These are phyloP conservation scores for Simmondsia chinensis DNA, from an alignment of 148 eudicot genomes.

Conservation along the genomic window DNA sequence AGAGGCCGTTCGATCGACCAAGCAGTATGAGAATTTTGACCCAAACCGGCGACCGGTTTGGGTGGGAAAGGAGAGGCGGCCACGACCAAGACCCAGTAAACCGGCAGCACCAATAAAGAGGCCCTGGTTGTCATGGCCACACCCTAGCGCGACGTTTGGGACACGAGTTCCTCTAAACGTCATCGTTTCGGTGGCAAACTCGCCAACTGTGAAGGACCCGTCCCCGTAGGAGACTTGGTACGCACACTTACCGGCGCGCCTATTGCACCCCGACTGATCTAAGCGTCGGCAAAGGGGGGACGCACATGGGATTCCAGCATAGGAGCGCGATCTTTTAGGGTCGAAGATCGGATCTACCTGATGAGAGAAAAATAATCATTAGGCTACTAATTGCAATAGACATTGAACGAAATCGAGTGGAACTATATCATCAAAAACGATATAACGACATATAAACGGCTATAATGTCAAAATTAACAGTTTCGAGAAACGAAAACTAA, in stretches of 20 bases:
- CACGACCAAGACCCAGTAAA: constrained; percentile 74
- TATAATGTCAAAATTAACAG: too few species aligned
- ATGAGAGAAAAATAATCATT: too few species aligned
- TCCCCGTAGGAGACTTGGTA: constrained; percentile 91
- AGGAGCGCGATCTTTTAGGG: constrained; percentile 50
- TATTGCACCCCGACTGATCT: constrained; percentile 65
- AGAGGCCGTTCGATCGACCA: constrained; percentile 70
- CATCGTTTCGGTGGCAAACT: constrained; percentile 82
- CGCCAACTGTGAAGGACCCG: constrained; percentile 79
- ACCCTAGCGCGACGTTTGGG: constrained; percentile 68
- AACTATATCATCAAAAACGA: too few species aligned
- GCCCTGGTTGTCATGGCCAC: constrained; percentile 96
- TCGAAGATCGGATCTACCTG: constrained; percentile 77
- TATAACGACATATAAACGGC: too few species aligned
- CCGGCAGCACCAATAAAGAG: constrained; percentile 90
- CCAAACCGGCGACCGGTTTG: constrained; percentile 73
- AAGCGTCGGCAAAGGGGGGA: constrained; percentile 55
- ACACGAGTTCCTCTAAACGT: constrained; percentile 53
- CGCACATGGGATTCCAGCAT: constrained; percentile 37
- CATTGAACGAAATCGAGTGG: too few species aligned
- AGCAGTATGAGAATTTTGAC: constrained; percentile 66
- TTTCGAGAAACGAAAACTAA: too few species aligned
- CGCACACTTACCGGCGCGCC: constrained; percentile 36
- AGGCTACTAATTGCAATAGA: too few species aligned
- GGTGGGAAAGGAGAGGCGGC: constrained; percentile 61